These are phyloP conservation scores for Lactarius trivialis DNA, from an alignment of 768 basidiomycete species.

Conservation along the genomic window DNA sequence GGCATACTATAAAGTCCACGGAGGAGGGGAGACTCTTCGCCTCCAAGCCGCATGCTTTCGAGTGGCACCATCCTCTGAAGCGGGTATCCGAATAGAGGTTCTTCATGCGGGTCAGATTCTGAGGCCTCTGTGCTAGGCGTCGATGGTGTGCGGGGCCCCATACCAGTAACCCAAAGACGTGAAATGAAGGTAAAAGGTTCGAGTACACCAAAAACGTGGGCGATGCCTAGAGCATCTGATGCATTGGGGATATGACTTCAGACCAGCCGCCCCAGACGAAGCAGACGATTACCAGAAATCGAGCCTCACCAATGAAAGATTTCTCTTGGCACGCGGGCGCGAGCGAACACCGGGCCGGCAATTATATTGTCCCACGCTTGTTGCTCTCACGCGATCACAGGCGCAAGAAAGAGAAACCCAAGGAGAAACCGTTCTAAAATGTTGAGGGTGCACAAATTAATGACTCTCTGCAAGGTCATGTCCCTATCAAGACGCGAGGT, in stretches of 20 bases:
- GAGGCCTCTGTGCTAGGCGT: background rate
- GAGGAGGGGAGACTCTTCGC: background rate
- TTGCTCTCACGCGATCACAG: too few species aligned
- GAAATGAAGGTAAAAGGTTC: background rate
- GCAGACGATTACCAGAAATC: background rate
- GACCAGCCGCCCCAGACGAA: background rate
- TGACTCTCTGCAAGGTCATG: background rate
- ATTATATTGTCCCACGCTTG: too few species aligned
- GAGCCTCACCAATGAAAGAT: background rate
- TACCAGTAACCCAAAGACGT: background rate
- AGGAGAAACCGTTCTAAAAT: too few species aligned
- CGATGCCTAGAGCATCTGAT: background rate
- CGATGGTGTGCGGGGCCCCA: background rate
- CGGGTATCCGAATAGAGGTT: conserved; percentile 16
- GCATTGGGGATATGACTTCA: background rate
- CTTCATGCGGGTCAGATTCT: conserved; percentile 2
- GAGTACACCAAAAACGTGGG: too few species aligned
- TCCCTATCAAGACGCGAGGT: background rate
- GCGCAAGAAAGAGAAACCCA: too few species aligned
- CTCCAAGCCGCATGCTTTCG: conserved; percentile 2
- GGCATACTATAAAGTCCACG: conserved; percentile 14
- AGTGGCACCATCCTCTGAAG: conserved; percentile 19
- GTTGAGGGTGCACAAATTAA: background rate
- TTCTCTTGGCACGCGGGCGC: conserved; percentile 6
- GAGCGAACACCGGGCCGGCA: too few species aligned